These are phyloP conservation scores for Pseudocercospora cruenta DNA, from an alignment of 2,329 filamentous ascomycete genomes.

Conservation along the genomic window DNA sequence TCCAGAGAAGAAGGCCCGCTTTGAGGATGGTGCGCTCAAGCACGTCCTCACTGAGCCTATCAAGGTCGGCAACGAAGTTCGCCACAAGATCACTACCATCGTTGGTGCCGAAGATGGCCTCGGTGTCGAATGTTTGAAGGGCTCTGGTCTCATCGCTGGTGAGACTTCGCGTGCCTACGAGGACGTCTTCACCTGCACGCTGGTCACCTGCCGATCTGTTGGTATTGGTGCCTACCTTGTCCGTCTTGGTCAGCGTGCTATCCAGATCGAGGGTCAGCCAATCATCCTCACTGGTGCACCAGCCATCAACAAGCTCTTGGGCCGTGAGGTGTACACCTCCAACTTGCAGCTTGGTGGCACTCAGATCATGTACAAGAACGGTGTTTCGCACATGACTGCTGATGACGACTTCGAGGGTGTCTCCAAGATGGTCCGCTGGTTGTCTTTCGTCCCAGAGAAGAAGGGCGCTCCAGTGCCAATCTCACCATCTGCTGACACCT, in stretches of 20 bases:
- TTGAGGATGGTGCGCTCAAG: slow-evolving; percentile 74
- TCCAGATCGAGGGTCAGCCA: slow-evolving; percentile 97
- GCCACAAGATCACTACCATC: slow-evolving; percentile 92
- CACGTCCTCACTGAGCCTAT: slow-evolving; percentile 88
- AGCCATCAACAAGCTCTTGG: slow-evolving; percentile 96
- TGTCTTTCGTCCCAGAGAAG: slow-evolving; percentile 96
- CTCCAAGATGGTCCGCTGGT: slow-evolving; percentile 96
- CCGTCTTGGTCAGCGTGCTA: slow-evolving; percentile 94
- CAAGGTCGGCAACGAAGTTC: slow-evolving; percentile 81
- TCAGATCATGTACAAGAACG: slow-evolving; percentile 99
- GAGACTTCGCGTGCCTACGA: slow-evolving; percentile 96
- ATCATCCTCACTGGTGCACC: slow-evolving; percentile 98
- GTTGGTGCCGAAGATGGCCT: slow-evolving; percentile 93
- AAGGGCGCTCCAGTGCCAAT: slow-evolving; percentile 93
- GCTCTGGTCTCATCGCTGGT: slow-evolving; percentile 96
- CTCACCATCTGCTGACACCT: slow-evolving; percentile 78
- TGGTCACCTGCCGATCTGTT: slow-evolving; percentile 97
- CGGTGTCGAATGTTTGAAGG: slow-evolving; percentile 95
- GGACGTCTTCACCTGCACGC: slow-evolving; percentile 96
- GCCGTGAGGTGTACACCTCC: slow-evolving; percentile 97
- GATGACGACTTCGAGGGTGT: slow-evolving; percentile 97
- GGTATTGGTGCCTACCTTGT: slow-evolving; percentile 99
- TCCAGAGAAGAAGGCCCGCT: slow-evolving; percentile 80
- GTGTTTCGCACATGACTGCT: slow-evolving; percentile 98
- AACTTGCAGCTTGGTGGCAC: slow-evolving; percentile 99